phyloP scores from a whole-genome alignment of 2,329 filamentous ascomycete species.

The Cladosporium oxysporum region DNA sequence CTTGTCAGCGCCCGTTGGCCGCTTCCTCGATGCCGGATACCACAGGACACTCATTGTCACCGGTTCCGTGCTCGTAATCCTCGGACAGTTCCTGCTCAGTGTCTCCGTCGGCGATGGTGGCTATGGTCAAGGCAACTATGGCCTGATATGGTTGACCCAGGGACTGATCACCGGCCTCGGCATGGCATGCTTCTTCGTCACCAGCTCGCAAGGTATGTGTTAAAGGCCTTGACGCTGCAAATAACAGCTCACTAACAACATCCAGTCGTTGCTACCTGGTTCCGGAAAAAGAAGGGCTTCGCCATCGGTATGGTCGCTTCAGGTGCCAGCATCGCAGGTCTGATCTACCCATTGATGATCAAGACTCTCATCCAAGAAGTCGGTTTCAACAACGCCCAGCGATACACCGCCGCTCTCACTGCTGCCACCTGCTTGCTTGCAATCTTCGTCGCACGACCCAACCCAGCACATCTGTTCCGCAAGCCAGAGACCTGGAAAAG shows the following conservation, averaged over 20 bases:
- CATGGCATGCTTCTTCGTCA: constrained; percentile 56
- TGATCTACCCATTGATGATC: constrained; percentile 50
- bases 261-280: constrained; percentile 53
- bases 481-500: constrained; percentile 42
- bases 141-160: constrained; percentile 49
- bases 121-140: constrained; percentile 43
- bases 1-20: constrained; percentile 49
- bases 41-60: constrained; percentile 42
- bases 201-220: constrained; percentile 50
- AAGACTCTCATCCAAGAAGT: constrained; percentile 44
- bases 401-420: constrained; percentile 46
- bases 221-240: neutral
- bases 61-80: constrained; percentile 46
- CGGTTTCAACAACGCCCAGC: constrained; percentile 50
- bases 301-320: constrained; percentile 54
- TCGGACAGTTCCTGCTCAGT: constrained; percentile 50
- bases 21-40: constrained; percentile 52
- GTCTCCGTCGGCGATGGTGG: constrained; percentile 39
- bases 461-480: constrained; percentile 44
- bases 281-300: constrained; percentile 48
- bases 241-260: constrained; percentile 14
- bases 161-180: constrained; percentile 50
- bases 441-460: constrained; percentile 46
- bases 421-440: constrained; percentile 44
- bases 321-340: constrained; percentile 47